These are phyloP conservation scores for Solanum clarkiae DNA, from an alignment of 257 asterid genomes.

Conservation along the genomic window DNA sequence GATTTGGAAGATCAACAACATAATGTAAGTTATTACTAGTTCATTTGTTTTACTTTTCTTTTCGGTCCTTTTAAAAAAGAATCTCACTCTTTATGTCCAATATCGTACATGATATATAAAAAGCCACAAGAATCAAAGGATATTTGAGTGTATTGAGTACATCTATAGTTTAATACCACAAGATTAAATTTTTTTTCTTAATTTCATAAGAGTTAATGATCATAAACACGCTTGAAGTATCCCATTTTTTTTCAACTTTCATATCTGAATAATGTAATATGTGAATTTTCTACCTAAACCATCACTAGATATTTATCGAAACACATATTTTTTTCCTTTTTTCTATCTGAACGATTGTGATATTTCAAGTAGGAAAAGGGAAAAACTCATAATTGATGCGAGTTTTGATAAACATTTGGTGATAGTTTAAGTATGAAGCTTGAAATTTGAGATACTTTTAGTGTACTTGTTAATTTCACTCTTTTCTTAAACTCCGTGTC, in stretches of 20 bases:
- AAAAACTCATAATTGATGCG: too few species aligned
- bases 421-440: neutral
- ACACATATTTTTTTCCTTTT: neutral
- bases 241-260: too few species aligned
- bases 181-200: too few species aligned
- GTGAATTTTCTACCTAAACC: too few species aligned
- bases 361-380: neutral
- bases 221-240: too few species aligned
- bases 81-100: neutral
- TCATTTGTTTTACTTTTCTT: neutral
- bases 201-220: neutral
- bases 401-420: too few species aligned
- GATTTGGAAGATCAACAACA: neutral
- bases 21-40: neutral
- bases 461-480: neutral
- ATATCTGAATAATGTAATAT: too few species aligned
- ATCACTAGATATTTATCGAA: neutral
- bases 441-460: neutral
- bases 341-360: too few species aligned
- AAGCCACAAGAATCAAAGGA: neutral
- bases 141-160: too few species aligned
- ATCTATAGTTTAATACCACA: neutral
- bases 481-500: neutral
- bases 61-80: neutral
- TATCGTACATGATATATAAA: neutral